A percentile compares a stretch with the other conserved stretches of the same genome.
phyloP scores from a whole-genome alignment of 495 filamentous ascomycete genomes.

The Parathielavia hyrcaniae region DNA sequence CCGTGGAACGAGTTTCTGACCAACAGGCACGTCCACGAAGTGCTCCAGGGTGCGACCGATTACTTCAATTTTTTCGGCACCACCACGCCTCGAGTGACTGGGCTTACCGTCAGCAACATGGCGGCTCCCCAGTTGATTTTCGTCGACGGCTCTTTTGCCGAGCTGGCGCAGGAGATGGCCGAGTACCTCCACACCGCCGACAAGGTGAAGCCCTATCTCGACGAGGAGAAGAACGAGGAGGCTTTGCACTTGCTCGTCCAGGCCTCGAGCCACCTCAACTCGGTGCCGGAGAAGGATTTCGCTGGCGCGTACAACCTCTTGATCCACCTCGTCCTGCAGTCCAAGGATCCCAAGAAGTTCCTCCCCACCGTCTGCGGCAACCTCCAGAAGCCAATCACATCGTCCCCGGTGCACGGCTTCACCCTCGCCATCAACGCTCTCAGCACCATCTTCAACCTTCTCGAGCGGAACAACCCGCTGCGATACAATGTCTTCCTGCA shows the following conservation, averaged over 20 bases:
- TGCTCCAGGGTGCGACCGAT: slow-evolving; percentile 10
- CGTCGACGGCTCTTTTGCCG: slow-evolving; percentile 84
- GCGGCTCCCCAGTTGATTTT: slow-evolving; percentile 53
- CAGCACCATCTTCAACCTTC: slow-evolving; percentile 94
- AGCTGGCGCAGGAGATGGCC: slow-evolving; percentile 83
- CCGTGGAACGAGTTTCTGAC: neutral
- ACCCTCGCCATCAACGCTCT: slow-evolving; percentile 80
- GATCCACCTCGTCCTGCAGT: slow-evolving; percentile 81
- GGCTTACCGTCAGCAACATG: slow-evolving; percentile 23
- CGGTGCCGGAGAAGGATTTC: slow-evolving; percentile 91
- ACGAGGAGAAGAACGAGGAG: slow-evolving; percentile 70
- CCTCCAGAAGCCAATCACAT: slow-evolving; percentile 77
- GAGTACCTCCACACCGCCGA: slow-evolving; percentile 66
- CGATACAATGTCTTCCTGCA: slow-evolving; percentile 85
- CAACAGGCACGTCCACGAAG: slow-evolving; percentile 7
- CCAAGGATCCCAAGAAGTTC: slow-evolving; percentile 72
- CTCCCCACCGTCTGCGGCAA: slow-evolving; percentile 80
- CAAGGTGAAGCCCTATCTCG: slow-evolving; percentile 67
- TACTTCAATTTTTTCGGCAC: slow-evolving; percentile 10
- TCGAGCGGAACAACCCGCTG: slow-evolving; percentile 63
- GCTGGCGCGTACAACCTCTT: slow-evolving; percentile 92
- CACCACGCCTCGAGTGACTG: slow-evolving; percentile 2
- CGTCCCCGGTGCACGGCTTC: slow-evolving; percentile 75
- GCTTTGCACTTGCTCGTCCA: slow-evolving; percentile 81
- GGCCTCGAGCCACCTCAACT: slow-evolving; percentile 63